Evolutionary conservation across 306 rosid species (phyloP).

Genomic region (Vigna nakashimae): DNA sequence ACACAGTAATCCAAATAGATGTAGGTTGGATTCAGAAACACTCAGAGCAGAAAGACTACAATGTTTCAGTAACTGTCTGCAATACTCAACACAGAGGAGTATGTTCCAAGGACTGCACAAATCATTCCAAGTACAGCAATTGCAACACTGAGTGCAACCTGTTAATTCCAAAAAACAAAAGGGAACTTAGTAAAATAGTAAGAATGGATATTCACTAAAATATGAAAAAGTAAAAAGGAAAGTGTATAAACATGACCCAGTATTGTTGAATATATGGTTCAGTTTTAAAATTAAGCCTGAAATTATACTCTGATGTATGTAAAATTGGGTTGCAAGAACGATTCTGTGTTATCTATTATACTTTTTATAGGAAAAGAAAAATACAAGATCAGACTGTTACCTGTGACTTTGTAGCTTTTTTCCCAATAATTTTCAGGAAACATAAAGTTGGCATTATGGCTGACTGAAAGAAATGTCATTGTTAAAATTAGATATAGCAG

Average conservation of each 20-base stretch:
- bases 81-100: slow-evolving; percentile 54
- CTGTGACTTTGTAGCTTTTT: slow-evolving; percentile 67
- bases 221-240: too few relatives aligned
- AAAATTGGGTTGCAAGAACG: background rate
- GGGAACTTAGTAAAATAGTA: background rate
- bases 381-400: slow-evolving; percentile 42
- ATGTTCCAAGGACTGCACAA: slow-evolving; percentile 61
- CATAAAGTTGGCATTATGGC: slow-evolving; percentile 72
- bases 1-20: background rate
- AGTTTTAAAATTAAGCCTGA: background rate
- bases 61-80: slow-evolving; percentile 43
- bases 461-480: slow-evolving; percentile 57
- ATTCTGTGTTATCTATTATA: background rate
- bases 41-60: background rate
- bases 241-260: background rate
- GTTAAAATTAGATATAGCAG: slow-evolving; percentile 11
- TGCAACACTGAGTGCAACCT: slow-evolving; percentile 51
- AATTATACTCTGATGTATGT: background rate
- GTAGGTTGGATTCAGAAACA: background rate
- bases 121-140: slow-evolving; percentile 52
- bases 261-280: background rate
- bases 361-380: background rate
- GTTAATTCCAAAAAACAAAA: background rate
- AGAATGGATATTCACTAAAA: too few relatives aligned
- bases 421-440: slow-evolving; percentile 74